Base-by-base conservation (phyloP, 345 rosid genomes). In the Physaria fendleri region DNA sequence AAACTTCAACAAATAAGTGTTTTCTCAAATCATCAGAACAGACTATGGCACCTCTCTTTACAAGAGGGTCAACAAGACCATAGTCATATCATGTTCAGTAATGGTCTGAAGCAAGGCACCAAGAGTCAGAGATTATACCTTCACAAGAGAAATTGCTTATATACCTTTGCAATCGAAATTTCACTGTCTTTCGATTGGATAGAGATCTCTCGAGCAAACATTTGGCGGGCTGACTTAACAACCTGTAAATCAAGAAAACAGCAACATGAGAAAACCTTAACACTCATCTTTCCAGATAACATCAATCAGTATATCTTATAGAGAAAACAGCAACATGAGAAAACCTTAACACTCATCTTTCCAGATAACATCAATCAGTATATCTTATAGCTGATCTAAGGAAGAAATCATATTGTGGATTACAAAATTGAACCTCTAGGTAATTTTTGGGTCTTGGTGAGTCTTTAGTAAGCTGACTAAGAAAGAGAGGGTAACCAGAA, bases 121-220 rank as follows among this genome's bases (percentile, higher is more conserved):
- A 70, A 56, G 64, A 70, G 69, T 47, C 59, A 46, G 65, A 4
- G 69, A 62, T 33, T 70, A 57, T 63, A 70, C 74, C 75, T 64
- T 58, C 34, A 71, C 51, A 65, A 71, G 53, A 22, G 56, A 44
- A 43, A 53, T n/a, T 64, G 65, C 66, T 42, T 56, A 52, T 71
- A 64, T 69, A 84, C 97, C 90, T 81, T 86, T 38, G 97, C 90
- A 52, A 84, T 79, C 59, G 95, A 81, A 64, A 86, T 78, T 59
- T 90, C 88, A 59, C 72, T 62, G 75, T 86, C 97, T 77, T 82
- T 84, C 55, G 92, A 79, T 51, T 76, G 86, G 57, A 74, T 76
- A 41, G 88, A 86, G 72, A 86, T 79, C 78, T 81, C 92, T 43
- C 61, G 74, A 59, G 85, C 75, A 80, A 90, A 90, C 78, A 73